Base-by-base conservation (phyloP, 805 yeast genomes). In the Kuraishia cidri region DNA sequence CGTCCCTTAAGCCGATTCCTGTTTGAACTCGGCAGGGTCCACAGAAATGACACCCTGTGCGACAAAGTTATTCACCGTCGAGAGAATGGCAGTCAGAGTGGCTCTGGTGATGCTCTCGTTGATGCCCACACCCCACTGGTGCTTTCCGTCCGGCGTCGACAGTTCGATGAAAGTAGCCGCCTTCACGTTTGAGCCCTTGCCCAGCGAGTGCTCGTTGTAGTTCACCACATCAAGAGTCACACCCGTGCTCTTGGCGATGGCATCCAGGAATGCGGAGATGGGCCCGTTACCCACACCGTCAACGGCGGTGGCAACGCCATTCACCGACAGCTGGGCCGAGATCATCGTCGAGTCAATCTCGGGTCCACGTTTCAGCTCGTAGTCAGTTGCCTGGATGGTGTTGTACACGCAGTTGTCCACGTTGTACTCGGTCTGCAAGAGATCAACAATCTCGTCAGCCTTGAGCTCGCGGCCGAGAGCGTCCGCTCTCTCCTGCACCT, bases 41-140 rank as follows among this genome's bases (percentile, higher is more conserved):
- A 40, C 20, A 24, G 44, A 38, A 25, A 44, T 32, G 25, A 30
- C 36, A 6, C 38, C 37, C 27, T 40, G 26, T 22, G 40, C 43
- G 21, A 50, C 37, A 32, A 71, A 53, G 31, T 60, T 59, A 47
- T 82, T 82, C 32, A 81, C 62, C 36, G 80, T 67, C 13, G 88
- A 75, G 27, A 79, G 50, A 40, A 81, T 66, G 11, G 90, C 73
- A 45, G 71, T 68, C 47, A 84, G 72, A 5, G 94, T 78, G 30
- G 96, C 92, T 49, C 79, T 80, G 17, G 94, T 79, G 34, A 84
- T 92, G 59, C 88, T 95, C 58, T 79, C 90, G 52, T 85, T 79
- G 40, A 86, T 75, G 50, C 95, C 97, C 37, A 88, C 88, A 60
- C 97, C 97, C 95, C 96, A 88, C 46, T 56, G 56, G 30, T 57